These are phyloP conservation scores for Saccharomycopsis crataegensis DNA, from an alignment of 1,139 yeast genomes.

Conservation along the genomic window DNA sequence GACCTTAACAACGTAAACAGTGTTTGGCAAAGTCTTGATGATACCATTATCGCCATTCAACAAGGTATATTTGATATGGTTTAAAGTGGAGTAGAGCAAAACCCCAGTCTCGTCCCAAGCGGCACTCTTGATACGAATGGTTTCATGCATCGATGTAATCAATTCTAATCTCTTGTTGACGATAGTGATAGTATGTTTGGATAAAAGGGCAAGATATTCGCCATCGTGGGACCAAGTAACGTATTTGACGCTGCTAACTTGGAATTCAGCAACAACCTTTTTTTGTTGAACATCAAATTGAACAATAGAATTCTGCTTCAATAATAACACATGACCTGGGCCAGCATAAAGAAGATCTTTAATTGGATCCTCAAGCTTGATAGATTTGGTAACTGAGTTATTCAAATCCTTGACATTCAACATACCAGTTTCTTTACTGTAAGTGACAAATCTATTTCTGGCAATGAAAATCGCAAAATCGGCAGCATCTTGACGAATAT, in stretches of 20 bases:
- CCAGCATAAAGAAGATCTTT: conserved; percentile 72
- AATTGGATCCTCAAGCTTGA: conserved; percentile 66
- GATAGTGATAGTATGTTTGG: conserved; percentile 89
- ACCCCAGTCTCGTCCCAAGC: conserved; percentile 97
- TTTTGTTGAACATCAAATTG: conserved; percentile 92
- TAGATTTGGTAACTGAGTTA: conserved; percentile 73
- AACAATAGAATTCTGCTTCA: conserved; percentile 66
- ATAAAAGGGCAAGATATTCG: conserved; percentile 76
- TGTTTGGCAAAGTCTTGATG: conserved; percentile 83
- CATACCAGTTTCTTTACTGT: conserved; percentile 52
- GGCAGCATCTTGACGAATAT: conserved; percentile 73
- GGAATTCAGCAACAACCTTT: conserved; percentile 62
- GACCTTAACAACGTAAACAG: conserved; percentile 77
- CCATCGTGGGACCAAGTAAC: conserved; percentile 88
- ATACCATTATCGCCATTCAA: conserved; percentile 94
- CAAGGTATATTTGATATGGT: conserved; percentile 90
- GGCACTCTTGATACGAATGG: conserved; percentile 94
- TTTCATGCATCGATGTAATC: conserved; percentile 86
- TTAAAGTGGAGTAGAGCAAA: conserved; percentile 84
- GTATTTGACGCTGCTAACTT: conserved; percentile 77
- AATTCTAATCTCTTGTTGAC: conserved; percentile 74
- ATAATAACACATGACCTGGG: conserved; percentile 74
- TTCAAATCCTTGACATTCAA: conserved; percentile 79
- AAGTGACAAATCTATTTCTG: conserved; percentile 87
- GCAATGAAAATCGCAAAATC: conserved; percentile 85